These are phyloP conservation scores for Lachancea nothofagi DNA, from an alignment of 805 yeast genomes.

Conservation along the genomic window DNA sequence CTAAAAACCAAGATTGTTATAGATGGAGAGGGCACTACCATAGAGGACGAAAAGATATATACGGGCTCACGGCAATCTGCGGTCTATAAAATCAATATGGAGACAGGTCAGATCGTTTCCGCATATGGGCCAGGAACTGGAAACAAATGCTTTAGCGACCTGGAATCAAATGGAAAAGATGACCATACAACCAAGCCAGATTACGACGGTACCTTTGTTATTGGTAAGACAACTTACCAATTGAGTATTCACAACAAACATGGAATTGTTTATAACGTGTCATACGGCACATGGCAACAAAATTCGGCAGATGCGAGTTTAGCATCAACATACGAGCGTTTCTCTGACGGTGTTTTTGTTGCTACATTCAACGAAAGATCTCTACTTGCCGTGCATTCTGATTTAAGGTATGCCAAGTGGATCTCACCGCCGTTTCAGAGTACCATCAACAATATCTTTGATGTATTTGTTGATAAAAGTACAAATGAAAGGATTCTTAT, in stretches of 20 bases:
- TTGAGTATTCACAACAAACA: slow-evolving; percentile 70
- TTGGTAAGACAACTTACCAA: slow-evolving; percentile 71
- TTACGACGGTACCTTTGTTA: slow-evolving; percentile 40
- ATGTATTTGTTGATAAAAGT: slow-evolving; percentile 42
- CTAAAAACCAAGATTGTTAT: slow-evolving; percentile 40
- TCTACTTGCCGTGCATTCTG: slow-evolving; percentile 65
- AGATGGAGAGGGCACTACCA: slow-evolving; percentile 35
- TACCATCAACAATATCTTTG: slow-evolving; percentile 73
- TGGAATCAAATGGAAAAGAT: slow-evolving; percentile 13
- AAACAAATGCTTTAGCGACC: slow-evolving; percentile 21
- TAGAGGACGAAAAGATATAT: slow-evolving; percentile 69
- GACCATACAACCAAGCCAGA: slow-evolving; percentile 14
- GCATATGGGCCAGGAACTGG: slow-evolving; percentile 55
- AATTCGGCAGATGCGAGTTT: slow-evolving; percentile 66
- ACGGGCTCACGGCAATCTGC: slow-evolving; percentile 80
- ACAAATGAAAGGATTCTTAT: slow-evolving; percentile 43
- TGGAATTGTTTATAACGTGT: slow-evolving; percentile 75
- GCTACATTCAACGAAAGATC: slow-evolving; percentile 82
- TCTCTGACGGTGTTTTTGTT: slow-evolving; percentile 69
- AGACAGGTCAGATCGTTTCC: slow-evolving; percentile 66
- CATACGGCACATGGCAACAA: slow-evolving; percentile 88
- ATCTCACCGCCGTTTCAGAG: slow-evolving; percentile 59
- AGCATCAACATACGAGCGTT: slow-evolving; percentile 43
- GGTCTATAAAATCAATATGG: slow-evolving; percentile 64
- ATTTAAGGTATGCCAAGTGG: slow-evolving; percentile 75